Base-by-base conservation (phyloP, 306 rosid species). In the Herpetospermum pedunculosum region DNA sequence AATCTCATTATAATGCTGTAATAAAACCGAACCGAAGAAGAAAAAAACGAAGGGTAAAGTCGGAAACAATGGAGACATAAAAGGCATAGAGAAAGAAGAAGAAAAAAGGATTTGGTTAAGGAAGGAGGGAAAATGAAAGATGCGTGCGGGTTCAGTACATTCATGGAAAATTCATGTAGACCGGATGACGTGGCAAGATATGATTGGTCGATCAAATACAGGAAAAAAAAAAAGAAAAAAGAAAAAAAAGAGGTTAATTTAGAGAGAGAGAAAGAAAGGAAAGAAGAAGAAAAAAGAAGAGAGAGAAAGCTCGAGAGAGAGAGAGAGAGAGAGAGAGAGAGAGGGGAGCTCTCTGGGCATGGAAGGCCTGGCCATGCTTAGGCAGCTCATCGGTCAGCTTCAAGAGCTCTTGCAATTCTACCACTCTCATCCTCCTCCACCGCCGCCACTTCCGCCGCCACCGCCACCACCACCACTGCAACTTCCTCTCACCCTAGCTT, bases 311-410 rank as follows among this genome's bases (percentile, higher is more conserved):
- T 58, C 3, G 38, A 14, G 48, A 55, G 80, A 37, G 18, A 37
- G 54, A 21, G 35, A 21, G 55, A 6, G 70, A 25, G 40, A 8
- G 78, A 18, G 37, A 28, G 35, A 13, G n/a, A 57, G 64, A 58
- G 65, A 15, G 62, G 29, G 18, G 50, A 65, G 72, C 72, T 37
- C 32, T 21, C 70, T 59, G 81, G 88, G 85, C 81, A 84, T 85
- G 96, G 98, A 88, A 88, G 96, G 83, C 81, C 75, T 83, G 85
- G 89, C 87, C 83, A 90, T 84, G 92, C 87, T 87, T 82, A 85
- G 89, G 88, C 92, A 92, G 78, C 84, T 88, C 54, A 88, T 92
- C 88, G 88, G 83, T 89, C 92, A 90, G 83, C 89, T 89, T 87
- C 91, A 87, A 77, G 85, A 88, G 49, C 80, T 85, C 77, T 74